Percentiles rank a stretch among this genome's conserved stretches.
Conservation (phyloP, 768 basidiomycete genomes). For the Tephrocybe sp. region DNA sequence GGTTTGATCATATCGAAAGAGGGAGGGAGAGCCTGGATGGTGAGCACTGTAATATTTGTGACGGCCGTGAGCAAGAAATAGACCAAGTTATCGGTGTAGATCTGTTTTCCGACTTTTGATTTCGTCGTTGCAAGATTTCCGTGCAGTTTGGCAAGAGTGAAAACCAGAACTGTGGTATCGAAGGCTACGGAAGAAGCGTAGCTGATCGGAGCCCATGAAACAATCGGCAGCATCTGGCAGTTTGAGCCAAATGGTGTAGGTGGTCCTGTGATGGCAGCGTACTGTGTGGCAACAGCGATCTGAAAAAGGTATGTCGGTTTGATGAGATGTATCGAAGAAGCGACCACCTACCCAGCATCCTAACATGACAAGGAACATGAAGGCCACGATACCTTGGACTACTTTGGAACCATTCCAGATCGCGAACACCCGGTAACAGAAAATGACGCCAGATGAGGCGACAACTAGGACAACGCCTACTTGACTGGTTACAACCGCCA, state of each 20-base stretch:
- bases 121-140: conserved; percentile 18
- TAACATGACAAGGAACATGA: conserved; percentile 26
- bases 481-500: conserved; percentile 27
- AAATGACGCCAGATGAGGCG: conserved; percentile 29
- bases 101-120: conserved; percentile 23
- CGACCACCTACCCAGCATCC: conserved; percentile 27
- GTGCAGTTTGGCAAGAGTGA: conserved; percentile 23
- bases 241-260: conserved; percentile 30
- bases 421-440: conserved; percentile 30
- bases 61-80: conserved; percentile 26
- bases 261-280: conserved; percentile 22
- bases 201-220: conserved; percentile 31
- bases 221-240: conserved; percentile 29
- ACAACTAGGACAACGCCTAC: conserved; percentile 28
- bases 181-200: conserved; percentile 30
- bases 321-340: neutral
- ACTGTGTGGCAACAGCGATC: conserved; percentile 31
- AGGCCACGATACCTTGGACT: conserved; percentile 20
- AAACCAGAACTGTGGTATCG: conserved; percentile 23
- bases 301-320: conserved; percentile 9
- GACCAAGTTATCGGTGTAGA: conserved; percentile 27
- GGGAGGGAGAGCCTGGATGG: conserved; percentile 25
- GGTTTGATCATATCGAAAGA: conserved; percentile 26
- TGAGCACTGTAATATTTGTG: conserved; percentile 26
- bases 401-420: conserved; percentile 30